Evolutionary conservation across 345 rosid species (phyloP).

Genomic region (sweet orange (Citrus sinensis)): DNA sequence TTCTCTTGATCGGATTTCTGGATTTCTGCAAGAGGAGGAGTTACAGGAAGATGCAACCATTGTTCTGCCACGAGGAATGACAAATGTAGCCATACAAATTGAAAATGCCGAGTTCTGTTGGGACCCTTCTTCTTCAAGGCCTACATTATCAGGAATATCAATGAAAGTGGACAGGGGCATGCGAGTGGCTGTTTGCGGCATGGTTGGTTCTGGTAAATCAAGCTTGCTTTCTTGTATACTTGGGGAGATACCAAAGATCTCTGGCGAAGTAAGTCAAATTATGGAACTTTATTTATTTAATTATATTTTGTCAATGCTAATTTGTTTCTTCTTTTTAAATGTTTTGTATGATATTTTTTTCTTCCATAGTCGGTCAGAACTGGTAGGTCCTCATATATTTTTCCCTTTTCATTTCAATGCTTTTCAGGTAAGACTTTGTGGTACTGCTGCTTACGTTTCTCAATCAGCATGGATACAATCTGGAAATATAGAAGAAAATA

Average conservation of each 20-base stretch:
- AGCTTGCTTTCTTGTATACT: slow-evolving; percentile 98
- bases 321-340: slow-evolving; percentile 3
- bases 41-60: slow-evolving; percentile 90
- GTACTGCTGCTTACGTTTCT: slow-evolving; percentile 93
- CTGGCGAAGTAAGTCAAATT: slow-evolving; percentile 84
- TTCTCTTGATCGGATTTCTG: slow-evolving; percentile 96
- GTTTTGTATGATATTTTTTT: slow-evolving; percentile 1
- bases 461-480: slow-evolving; percentile 99
- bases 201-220: slow-evolving; percentile 97
- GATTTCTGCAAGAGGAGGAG: slow-evolving; percentile 95
- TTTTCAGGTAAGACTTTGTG: slow-evolving; percentile 85
- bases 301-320: slow-evolving; percentile 2
- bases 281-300: slow-evolving; percentile 13
- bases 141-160: slow-evolving; percentile 74
- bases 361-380: not conserved
- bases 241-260: slow-evolving; percentile 94
- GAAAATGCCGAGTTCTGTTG: slow-evolving; percentile 79
- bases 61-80: slow-evolving; percentile 69
- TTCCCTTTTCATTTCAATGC: slow-evolving; percentile 17
- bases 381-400: slow-evolving; percentile 6
- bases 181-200: slow-evolving; percentile 99
- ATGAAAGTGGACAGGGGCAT: slow-evolving; percentile 85
- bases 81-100: slow-evolving; percentile 72
- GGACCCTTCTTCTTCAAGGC: slow-evolving; percentile 70
- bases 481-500: slow-evolving; percentile 98